Evolutionary conservation across 306 rosid genomes (phyloP).

Genomic region (Vigna radiata): DNA sequence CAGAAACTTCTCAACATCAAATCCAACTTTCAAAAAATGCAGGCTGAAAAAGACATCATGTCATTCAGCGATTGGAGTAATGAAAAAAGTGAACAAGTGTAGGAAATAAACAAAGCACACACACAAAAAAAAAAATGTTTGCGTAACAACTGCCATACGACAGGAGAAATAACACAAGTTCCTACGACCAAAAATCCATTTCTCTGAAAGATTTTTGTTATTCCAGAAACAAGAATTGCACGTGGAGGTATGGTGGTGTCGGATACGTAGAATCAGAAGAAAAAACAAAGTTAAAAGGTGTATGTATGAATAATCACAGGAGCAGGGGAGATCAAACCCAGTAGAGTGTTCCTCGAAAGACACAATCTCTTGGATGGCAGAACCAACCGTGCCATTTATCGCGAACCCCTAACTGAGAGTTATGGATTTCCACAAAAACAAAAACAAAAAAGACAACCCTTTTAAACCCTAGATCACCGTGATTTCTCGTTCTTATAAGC

Average conservation of each 20-base stretch:
- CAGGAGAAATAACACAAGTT: neutral
- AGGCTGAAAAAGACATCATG: neutral
- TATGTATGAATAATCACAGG: slow-evolving; percentile 44
- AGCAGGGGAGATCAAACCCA: slow-evolving; percentile 50
- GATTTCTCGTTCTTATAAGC: slow-evolving; percentile 23
- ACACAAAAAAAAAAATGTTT: too few relatives aligned
- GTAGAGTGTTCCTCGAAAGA: slow-evolving; percentile 48
- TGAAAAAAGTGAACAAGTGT: neutral
- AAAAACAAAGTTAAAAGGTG: neutral
- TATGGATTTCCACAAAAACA: slow-evolving; percentile 31
- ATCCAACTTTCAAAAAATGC: neutral
- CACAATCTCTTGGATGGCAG: slow-evolving; percentile 49
- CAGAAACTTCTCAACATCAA: neutral
- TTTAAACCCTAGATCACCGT: slow-evolving; percentile 49
- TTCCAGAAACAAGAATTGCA: neutral
- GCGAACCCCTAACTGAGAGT: slow-evolving; percentile 37
- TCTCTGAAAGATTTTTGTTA: neutral
- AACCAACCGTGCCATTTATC: slow-evolving; percentile 52
- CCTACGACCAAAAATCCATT: neutral
- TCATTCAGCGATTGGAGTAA: neutral
- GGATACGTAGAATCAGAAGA: neutral
- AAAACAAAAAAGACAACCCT: slow-evolving; percentile 4
- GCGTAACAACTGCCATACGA: neutral
- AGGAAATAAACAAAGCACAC: neutral
- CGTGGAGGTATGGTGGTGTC: neutral